Evolutionary conservation across 1,284 basidiomycete genomes (phyloP), one percentile per base, ranked within the genome.

Genomic region (Cryptococcus sp.): DNA sequence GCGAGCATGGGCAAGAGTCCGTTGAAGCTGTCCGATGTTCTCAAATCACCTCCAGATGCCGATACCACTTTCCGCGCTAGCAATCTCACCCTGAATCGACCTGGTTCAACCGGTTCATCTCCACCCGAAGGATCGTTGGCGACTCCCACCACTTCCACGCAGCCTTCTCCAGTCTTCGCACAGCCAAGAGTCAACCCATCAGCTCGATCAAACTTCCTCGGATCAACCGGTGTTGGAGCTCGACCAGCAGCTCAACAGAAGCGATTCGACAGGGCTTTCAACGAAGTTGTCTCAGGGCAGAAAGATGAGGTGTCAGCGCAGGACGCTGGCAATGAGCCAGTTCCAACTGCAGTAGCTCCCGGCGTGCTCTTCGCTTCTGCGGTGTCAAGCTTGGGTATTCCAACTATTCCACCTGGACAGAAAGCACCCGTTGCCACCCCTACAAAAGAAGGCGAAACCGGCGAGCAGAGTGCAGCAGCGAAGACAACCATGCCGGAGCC

Each of bases 211-310:
- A 68, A 64, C 8, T 76, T 74, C 67, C 54, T 70, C 19, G 63
- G 67, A 17, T 61, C 64, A 1, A 52, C 55, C 4, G 47, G 54
- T 42, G 63, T 56, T 4, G 64, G 57, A 19, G 50, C 56, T 4
- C 53, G 60, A 47, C 62, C 62, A 17, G 54, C 50, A 13, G 49
- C 60, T 1, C 66, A 71, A 40, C 67, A 71, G 47, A 67, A 67
- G 22, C 65, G 71, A 17, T 72, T 76, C 55, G 74, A 77, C 46
- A 52, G 74, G 27, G 76, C 72, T 1, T 77, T 77, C 68, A 77
- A 77, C 63, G 73, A 74, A 56, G 72, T 71, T 46, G 70, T 73
- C 13, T 78, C 80, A 6, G 75, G 62, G 54, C 22, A 57, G 68
- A 48, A 75, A 69, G 46, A 65, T 1, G 50, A 46, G 13, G 38